Evolutionary conservation across 495 filamentous ascomycete species (phyloP).

Genomic region (Schizothecium vesticola): DNA sequence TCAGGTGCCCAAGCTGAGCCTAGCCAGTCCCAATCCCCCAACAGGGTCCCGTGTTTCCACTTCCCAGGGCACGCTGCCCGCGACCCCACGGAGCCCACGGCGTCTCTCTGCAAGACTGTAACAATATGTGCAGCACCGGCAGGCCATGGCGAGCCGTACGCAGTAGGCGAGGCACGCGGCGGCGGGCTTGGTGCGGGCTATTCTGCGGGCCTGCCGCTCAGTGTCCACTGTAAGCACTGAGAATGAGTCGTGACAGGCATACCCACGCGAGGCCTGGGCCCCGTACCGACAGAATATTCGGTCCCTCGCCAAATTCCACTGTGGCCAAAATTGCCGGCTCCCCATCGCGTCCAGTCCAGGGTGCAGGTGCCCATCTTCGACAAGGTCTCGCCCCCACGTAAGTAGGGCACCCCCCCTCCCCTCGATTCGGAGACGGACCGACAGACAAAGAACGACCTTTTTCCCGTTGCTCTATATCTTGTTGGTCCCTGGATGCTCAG

Average conservation of each 20-base stretch:
- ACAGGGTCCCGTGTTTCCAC: neutral
- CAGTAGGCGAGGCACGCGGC: too few species aligned
- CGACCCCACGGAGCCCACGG: too few species aligned
- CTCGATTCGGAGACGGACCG: neutral
- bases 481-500: neutral
- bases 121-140: too few species aligned
- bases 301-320: constrained; percentile 5
- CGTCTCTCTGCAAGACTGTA: too few species aligned
- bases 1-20: neutral
- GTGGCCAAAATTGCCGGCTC: constrained; percentile 9
- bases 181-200: too few species aligned
- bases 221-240: neutral
- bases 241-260: neutral
- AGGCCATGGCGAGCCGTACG: too few species aligned
- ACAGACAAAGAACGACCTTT: neutral
- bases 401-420: neutral
- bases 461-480: neutral
- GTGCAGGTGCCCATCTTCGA: neutral
- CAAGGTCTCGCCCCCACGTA: neutral
- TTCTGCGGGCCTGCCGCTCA: too few species aligned
- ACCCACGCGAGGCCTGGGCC: neutral
- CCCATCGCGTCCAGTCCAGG: neutral
- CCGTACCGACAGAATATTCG: neutral
- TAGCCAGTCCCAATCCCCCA: neutral
- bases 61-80: too few species aligned